Evolutionary conservation across 1,284 basidiomycete species (phyloP).

Genomic region (Moesziomyces parantarcticus): DNA sequence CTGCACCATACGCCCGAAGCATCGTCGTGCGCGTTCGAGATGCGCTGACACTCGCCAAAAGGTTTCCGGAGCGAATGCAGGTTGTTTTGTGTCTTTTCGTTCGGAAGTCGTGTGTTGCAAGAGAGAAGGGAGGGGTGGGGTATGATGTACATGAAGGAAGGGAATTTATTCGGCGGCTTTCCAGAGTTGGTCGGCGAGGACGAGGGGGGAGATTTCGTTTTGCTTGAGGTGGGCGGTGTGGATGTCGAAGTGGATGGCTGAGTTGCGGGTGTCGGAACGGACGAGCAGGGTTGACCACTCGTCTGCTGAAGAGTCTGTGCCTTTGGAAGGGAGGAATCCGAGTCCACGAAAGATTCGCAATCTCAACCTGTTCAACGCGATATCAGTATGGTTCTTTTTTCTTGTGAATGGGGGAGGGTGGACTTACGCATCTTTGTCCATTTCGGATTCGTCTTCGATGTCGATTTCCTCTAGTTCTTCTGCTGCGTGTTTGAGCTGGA

Average conservation of each 20-base stretch:
- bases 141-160: not conserved
- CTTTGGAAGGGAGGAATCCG: constrained; percentile 52
- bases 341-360: constrained; percentile 53
- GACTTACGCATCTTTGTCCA: constrained; percentile 59
- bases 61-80: too few species aligned
- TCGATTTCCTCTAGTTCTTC: constrained; percentile 54
- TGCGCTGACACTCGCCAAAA: too few species aligned
- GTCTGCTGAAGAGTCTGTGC: not conserved
- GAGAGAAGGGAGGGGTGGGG: not conserved
- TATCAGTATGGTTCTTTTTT: not conserved
- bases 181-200: constrained; percentile 55
- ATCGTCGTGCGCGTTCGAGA: constrained; percentile 67
- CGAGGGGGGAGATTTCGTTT: constrained; percentile 32
- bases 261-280: constrained; percentile 49
- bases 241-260: constrained; percentile 54
- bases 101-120: too few species aligned
- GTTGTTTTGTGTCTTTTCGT: too few species aligned
- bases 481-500: constrained; percentile 31
- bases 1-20: constrained; percentile 69
- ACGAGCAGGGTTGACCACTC: constrained; percentile 52
- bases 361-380: constrained; percentile 24
- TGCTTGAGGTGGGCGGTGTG: constrained; percentile 25
- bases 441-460: constrained; percentile 50
- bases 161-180: constrained; percentile 42
- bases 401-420: not conserved